Evolutionary conservation across 768 basidiomycete species (phyloP), one percentile per base, ranked within the genome.

Genomic region (Amanita thiersii): DNA sequence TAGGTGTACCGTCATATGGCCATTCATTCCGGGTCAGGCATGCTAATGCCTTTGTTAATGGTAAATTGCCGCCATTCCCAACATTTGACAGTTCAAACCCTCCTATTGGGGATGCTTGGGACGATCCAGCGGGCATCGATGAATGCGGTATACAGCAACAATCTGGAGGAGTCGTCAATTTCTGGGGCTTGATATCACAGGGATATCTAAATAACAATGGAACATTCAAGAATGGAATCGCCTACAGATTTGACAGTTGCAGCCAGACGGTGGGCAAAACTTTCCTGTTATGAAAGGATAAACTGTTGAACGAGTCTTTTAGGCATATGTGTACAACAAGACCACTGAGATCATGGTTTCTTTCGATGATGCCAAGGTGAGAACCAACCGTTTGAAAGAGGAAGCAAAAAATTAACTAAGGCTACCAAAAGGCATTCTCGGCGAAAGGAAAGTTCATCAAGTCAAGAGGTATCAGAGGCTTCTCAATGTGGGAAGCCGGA

Each of bases 1-100:
- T 97, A 25, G 93, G 88, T 38, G 81, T 97, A 1, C 71, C 91
- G 1, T 63, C 77, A 6, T 93, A 89, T 57, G 88, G 88, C 0
- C 89, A 93, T 62, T 76, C 85, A 17, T 93, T 70, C 72, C 53
- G 57, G 34, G 84, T 87, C 40, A 45, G 52, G 6, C 52, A 53
- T 18, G 54, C 55, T 5, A 52, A 60, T 28, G 83, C 84, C 0
- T 64, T 76, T 52, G 52, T 61, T 12, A 53, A 53, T 5, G 63
- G 53, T 7, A 30, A 49, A 6, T 54, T 86, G 20, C 64, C 63
- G 2, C 46, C 68, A 3, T 80, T 71, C 56, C 73, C 82, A 2
- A 15, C 62, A 0, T 86, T 86, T 50, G 64, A 79, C 55, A 57
- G 61, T 3, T 56, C 51, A 9, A 60, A 65, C 40, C 65, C 62